Percentiles rank a stretch among this genome's conserved stretches.
Conservation (phyloP, 164 flowering plant genomes). For the Vitis rotundifolia region DNA sequence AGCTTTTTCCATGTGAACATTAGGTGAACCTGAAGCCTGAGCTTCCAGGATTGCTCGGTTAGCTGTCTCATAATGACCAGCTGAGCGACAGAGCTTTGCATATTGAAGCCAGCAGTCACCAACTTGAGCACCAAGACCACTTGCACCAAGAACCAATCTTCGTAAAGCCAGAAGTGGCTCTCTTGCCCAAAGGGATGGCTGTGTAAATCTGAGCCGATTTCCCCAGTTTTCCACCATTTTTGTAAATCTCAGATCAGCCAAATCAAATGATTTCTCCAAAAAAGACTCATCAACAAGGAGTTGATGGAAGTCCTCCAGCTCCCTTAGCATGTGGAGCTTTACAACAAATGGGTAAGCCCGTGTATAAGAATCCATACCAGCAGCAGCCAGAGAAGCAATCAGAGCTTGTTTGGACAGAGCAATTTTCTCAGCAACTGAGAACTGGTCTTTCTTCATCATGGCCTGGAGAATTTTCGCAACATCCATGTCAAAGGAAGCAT, state of each 20-base stretch:
- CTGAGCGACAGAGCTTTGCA: constrained; percentile 94
- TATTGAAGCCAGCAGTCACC: constrained; percentile 97
- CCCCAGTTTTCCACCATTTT: constrained; percentile 78
- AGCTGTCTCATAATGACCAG: constrained; percentile 98
- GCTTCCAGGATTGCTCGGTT: constrained; percentile 93
- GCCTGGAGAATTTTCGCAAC: constrained; percentile 94
- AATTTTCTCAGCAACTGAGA: constrained; percentile 79
- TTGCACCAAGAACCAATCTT: constrained; percentile 84
- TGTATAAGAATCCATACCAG: constrained; percentile 96
- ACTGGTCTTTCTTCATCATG: constrained; percentile 90
- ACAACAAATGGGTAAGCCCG: constrained; percentile 94
- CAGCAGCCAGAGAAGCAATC: constrained; percentile 97
- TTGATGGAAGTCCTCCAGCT: constrained; percentile 83
- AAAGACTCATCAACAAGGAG: constrained; percentile 77
- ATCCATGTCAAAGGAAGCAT: constrained; percentile 91
- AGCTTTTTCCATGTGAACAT: constrained; percentile 93
- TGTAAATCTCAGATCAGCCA: constrained; percentile 51
- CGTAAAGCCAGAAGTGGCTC: constrained; percentile 93
- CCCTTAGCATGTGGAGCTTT: constrained; percentile 90
- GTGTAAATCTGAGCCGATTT: constrained; percentile 77
- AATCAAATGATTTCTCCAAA: constrained; percentile 67
- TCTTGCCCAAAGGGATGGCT: constrained; percentile 95
- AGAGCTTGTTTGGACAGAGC: constrained; percentile 91
- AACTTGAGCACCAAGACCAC: constrained; percentile 75
- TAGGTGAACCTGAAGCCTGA: constrained; percentile 78